Conservation (phyloP, 2,329 filamentous ascomycete genomes). For the Aureobasidium sp. region DNA sequence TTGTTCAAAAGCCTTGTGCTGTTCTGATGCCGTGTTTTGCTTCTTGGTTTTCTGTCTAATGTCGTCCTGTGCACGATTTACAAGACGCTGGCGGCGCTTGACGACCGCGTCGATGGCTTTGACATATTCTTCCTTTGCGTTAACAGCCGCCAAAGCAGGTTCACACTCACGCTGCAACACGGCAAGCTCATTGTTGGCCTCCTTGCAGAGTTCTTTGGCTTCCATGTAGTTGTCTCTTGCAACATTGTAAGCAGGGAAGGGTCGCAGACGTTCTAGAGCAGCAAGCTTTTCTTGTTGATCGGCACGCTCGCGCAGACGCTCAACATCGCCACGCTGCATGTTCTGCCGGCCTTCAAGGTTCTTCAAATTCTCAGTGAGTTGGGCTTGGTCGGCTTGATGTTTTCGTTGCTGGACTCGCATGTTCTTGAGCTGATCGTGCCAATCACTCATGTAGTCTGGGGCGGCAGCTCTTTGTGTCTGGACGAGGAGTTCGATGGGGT, state of each 20-base stretch:
- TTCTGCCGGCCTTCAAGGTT: slow-evolving; percentile 65
- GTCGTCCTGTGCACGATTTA: slow-evolving; percentile 36
- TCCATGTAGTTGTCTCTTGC: slow-evolving; percentile 41
- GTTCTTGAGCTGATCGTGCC: slow-evolving; percentile 66
- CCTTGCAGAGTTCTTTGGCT: slow-evolving; percentile 48
- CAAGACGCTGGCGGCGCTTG: slow-evolving; percentile 43
- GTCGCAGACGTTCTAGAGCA: slow-evolving; percentile 56
- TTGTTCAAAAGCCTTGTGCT: slow-evolving; percentile 26
- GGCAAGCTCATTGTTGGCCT: slow-evolving; percentile 49
- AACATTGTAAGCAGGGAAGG: slow-evolving; percentile 56
- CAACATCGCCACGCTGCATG: slow-evolving; percentile 70
- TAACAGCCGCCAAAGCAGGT: slow-evolving; percentile 62
- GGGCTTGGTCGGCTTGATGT: slow-evolving; percentile 36
- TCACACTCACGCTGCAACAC: slow-evolving; percentile 53
- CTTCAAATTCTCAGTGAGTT: slow-evolving; percentile 44
- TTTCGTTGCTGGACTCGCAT: slow-evolving; percentile 62
- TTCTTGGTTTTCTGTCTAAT: slow-evolving; percentile 41
- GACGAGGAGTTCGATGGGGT: slow-evolving; percentile 69
- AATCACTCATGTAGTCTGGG: slow-evolving; percentile 66
- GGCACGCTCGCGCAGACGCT: slow-evolving; percentile 68
- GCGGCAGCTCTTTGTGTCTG: slow-evolving; percentile 87
- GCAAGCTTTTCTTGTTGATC: slow-evolving; percentile 56
- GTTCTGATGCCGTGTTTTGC: slow-evolving; percentile 31
- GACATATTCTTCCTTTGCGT: slow-evolving; percentile 61
- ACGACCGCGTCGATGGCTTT: slow-evolving; percentile 49